Percentiles rank a stretch among this genome's conserved stretches.
Evolutionary conservation across 305 asterid species (phyloP).

Genomic region (Rubia occidens): DNA sequence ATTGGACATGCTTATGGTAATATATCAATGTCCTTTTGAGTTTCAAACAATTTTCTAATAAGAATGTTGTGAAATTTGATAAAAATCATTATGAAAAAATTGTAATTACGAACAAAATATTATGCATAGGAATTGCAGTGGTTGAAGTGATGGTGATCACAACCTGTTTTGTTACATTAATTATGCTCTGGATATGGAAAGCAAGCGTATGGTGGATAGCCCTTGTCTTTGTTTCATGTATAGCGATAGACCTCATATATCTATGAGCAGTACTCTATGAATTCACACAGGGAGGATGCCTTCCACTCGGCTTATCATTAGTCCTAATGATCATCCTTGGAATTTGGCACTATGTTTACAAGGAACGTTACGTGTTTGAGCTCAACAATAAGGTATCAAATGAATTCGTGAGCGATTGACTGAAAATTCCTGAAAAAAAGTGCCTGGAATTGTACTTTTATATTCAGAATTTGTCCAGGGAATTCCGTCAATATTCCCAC

Average conservation of each 20-base stretch:
- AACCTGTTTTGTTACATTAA: constrained; percentile 42
- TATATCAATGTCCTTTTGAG: neutral
- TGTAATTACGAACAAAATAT: neutral
- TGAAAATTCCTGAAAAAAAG: no score
- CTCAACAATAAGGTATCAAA: constrained; percentile 56
- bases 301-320: constrained; percentile 45
- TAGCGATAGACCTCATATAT: constrained; percentile 34
- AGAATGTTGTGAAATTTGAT: no score
- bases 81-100: neutral
- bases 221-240: constrained; percentile 32
- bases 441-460: constrained; percentile 60
- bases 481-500: constrained; percentile 37
- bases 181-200: constrained; percentile 66
- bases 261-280: constrained; percentile 54
- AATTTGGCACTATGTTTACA: constrained; percentile 62
- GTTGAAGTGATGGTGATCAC: constrained; percentile 65
- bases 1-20: constrained; percentile 67
- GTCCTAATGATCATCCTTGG: constrained; percentile 50
- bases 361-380: constrained; percentile 50
- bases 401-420: constrained; percentile 31
- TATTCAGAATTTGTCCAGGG: constrained; percentile 58
- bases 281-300: constrained; percentile 24
- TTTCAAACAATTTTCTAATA: neutral
- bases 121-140: constrained; percentile 38
- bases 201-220: constrained; percentile 49